Base-by-base conservation (phyloP, 805 yeast species). In the Kuraishia piskuri region DNA sequence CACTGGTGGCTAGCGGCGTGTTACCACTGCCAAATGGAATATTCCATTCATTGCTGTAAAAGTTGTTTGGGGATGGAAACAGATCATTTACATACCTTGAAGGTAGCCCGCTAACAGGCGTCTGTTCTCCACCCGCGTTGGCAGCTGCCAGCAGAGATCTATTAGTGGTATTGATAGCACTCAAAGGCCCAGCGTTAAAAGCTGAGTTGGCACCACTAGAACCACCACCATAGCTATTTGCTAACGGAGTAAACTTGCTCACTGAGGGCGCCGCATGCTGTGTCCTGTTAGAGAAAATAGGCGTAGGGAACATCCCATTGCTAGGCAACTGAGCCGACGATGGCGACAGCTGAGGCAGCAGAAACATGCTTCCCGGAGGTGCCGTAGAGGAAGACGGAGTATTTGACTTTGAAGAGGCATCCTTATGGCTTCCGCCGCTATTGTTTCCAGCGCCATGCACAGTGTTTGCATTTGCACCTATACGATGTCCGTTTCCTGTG, bases 51-150 rank as follows among this genome's bases (percentile, higher is more conserved):
- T 80, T 75, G 6, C 83, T 79, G 60, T 86, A 88, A 59, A 83
- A 82, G 57, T 80, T 86, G n/a, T 83, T 79, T 0, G 96, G 96
- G 5, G 92, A 86, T 26, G 90, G 91, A 61, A 88, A 82, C 63
- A 85, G 72, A 60, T 88, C 95, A 55, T 77, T 77, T 46, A 86
- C 81, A 60, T 83, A 88, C 51, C 86, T 74, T 2, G 88, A 80
- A 2, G 95, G 91, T 22, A 88, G 69, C 6, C 86, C 85, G 2
- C 82, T 73, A 14, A 86, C 66, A 2, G 91, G 89, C 0, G 90
- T 83, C 56, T 85, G 90, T 45, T 84, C 90, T 12, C 84, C 81
- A 14, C 50, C 22, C 22, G 25, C 37, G 36, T n/a, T 26, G 24
- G 37, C 7, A 22, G 23, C 25, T 21, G 49, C 31, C 40, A 19